Percentiles rank a stretch among this genome's conserved stretches.
phyloP scores from a whole-genome alignment of 768 basidiomycete genomes.

The Termitomyces eurrhizus region DNA sequence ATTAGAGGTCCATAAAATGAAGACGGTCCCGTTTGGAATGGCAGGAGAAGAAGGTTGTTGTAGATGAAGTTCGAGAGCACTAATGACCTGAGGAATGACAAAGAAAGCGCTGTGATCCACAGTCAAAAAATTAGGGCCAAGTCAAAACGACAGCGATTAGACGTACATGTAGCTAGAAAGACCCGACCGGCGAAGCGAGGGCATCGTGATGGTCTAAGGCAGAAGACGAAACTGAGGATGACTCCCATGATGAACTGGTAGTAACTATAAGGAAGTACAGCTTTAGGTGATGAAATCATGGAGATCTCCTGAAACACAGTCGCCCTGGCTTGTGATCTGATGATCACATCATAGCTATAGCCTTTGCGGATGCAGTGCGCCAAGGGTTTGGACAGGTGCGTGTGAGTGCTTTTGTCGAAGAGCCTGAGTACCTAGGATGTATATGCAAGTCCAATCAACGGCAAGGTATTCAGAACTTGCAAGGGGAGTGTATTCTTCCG shows the following conservation, averaged over 20 bases:
- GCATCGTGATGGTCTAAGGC: not conserved
- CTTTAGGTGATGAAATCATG: not conserved
- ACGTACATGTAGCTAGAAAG: not conserved
- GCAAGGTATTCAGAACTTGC: too few species aligned
- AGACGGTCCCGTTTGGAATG: accelerated
- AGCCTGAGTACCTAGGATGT: not conserved
- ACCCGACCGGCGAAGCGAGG: not conserved
- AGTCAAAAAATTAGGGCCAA: not conserved
- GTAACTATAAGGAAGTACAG: not conserved
- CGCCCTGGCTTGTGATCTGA: not conserved
- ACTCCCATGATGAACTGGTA: not conserved
- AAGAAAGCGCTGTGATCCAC: not conserved
- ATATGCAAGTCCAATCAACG: not conserved
- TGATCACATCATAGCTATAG: not conserved
- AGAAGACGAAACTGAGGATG: not conserved
- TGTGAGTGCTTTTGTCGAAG: not conserved
- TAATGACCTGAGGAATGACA: not conserved
- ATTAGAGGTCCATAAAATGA: not conserved
- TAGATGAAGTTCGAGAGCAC: not conserved
- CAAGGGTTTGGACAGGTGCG: not conserved
- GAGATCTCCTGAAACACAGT: not conserved
- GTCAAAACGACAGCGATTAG: not conserved
- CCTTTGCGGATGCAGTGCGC: not conserved
- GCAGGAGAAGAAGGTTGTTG: not conserved
- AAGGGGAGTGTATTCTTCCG: not conserved